A percentile compares a stretch with the other conserved stretches of the same genome.
These are phyloP conservation scores for Heliosperma pusillum DNA, from an alignment of 148 eudicot genomes.

Conservation along the genomic window DNA sequence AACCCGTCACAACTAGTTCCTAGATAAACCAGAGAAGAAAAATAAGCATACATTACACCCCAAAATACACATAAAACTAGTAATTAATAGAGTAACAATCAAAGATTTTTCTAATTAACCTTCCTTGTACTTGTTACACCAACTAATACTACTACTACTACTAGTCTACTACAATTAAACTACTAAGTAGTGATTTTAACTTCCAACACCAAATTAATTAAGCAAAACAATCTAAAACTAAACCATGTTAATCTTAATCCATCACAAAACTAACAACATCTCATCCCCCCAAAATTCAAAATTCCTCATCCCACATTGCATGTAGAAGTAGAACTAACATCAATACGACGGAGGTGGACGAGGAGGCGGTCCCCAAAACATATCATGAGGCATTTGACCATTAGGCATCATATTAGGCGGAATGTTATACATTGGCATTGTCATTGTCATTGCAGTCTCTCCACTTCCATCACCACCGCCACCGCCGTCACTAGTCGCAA, in stretches of 20 bases:
- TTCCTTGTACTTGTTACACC: not conserved
- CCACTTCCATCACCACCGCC: conserved; percentile 18
- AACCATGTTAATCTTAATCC: conserved; percentile 28
- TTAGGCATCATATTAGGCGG: conserved; percentile 42
- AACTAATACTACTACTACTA: no score
- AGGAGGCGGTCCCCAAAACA: conserved; percentile 48
- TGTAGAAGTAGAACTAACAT: not conserved
- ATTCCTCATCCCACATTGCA: not conserved
- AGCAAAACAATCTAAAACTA: not conserved
- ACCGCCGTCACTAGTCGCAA: conserved; percentile 24
- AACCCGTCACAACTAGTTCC: no score
- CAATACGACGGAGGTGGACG: conserved; percentile 40
- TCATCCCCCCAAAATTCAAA: not conserved
- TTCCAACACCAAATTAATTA: no score
- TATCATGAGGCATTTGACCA: conserved; percentile 51
- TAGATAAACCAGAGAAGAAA: no score
- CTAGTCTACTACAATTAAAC: no score
- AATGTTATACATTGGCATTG: conserved; percentile 40
- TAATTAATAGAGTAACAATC: not conserved
- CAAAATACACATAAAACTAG: not conserved
- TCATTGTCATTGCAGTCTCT: conserved; percentile 27
- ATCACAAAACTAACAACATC: conserved; percentile 15
- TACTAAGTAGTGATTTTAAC: not conserved
- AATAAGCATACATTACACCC: not conserved
- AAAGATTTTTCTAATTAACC: not conserved